These are phyloP conservation scores for Pachysandra terminalis DNA, from an alignment of 164 flowering plant genomes.

Conservation along the genomic window DNA sequence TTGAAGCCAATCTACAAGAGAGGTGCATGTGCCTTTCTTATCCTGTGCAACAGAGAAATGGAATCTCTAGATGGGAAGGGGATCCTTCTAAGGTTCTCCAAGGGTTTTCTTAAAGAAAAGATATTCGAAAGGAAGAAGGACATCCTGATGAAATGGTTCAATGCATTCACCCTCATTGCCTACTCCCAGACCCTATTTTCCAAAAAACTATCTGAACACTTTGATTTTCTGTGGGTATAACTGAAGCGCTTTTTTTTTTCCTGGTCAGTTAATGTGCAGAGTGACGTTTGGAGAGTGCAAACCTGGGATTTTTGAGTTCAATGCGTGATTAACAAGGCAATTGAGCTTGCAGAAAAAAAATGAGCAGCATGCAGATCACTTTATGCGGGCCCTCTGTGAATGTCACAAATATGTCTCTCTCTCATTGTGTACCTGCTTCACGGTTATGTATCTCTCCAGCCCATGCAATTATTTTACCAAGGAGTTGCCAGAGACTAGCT, in stretches of 20 bases:
- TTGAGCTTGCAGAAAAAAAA: slow-evolving; percentile 18
- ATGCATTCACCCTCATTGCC: no score
- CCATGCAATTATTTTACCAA: slow-evolving; percentile 5
- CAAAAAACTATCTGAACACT: neutral
- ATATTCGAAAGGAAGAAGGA: no score
- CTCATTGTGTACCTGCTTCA: slow-evolving; percentile 5
- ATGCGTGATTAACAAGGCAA: neutral
- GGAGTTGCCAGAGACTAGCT: slow-evolving; percentile 11
- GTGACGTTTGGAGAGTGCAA: neutral
- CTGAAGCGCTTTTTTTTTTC: neutral
- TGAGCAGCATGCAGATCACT: slow-evolving; percentile 37
- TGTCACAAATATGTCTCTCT: neutral
- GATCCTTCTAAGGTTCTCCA: no score
- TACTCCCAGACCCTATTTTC: no score
- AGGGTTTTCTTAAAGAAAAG: no score
- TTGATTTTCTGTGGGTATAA: neutral
- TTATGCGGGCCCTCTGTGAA: slow-evolving; percentile 19
- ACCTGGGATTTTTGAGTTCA: neutral
- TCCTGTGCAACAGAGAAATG: no score
- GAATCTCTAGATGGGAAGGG: no score
- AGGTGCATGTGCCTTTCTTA: no score
- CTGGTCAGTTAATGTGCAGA: neutral
- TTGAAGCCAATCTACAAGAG: no score
- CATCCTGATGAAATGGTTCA: no score
- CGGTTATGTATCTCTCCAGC: slow-evolving; percentile 11